A percentile compares a stretch with the other conserved stretches of the same genome.
These are phyloP conservation scores for Apium graveolens DNA, from an alignment of 129 eudicot genomes.

Conservation along the genomic window DNA sequence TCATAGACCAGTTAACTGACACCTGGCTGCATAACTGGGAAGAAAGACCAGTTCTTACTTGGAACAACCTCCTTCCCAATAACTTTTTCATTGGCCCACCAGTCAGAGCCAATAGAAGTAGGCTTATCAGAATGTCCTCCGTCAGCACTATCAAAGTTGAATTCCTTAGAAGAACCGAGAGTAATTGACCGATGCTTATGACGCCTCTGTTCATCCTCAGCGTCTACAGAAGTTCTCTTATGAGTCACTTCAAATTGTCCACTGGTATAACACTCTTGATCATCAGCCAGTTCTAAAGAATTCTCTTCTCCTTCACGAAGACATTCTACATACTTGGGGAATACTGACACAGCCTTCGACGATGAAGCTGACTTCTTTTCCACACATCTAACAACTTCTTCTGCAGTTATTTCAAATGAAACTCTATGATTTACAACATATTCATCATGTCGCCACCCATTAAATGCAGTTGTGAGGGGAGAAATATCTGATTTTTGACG, in stretches of 20 bases:
- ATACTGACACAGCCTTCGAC: constrained; percentile 13
- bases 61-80: constrained; percentile 44
- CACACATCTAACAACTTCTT: constrained; percentile 50
- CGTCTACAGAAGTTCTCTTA: constrained; percentile 23
- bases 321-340: constrained; percentile 1
- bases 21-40: constrained; percentile 70
- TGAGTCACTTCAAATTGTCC: constrained; percentile 9
- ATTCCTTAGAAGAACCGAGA: constrained; percentile 69
- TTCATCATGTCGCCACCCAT: constrained; percentile 12
- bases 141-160: constrained; percentile 66
- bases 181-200: constrained; percentile 68
- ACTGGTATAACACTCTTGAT: not conserved
- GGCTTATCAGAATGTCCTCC: constrained; percentile 29
- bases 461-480: constrained; percentile 23
- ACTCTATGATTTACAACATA: constrained; percentile 6
- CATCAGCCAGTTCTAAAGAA: not conserved
- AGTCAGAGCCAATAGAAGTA: constrained; percentile 19
- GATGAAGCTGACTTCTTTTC: constrained; percentile 38
- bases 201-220: constrained; percentile 43
- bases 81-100: constrained; percentile 79
- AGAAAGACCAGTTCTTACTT: constrained; percentile 67
- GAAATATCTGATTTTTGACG: constrained; percentile 30
- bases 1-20: constrained; percentile 39
- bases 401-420: constrained; percentile 60
- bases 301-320: constrained; percentile 4